A percentile compares a stretch with the other conserved stretches of the same genome.
These are phyloP conservation scores for Gracilaria domingensis DNA, from an alignment of 23 red algal species.

Conservation along the genomic window DNA sequence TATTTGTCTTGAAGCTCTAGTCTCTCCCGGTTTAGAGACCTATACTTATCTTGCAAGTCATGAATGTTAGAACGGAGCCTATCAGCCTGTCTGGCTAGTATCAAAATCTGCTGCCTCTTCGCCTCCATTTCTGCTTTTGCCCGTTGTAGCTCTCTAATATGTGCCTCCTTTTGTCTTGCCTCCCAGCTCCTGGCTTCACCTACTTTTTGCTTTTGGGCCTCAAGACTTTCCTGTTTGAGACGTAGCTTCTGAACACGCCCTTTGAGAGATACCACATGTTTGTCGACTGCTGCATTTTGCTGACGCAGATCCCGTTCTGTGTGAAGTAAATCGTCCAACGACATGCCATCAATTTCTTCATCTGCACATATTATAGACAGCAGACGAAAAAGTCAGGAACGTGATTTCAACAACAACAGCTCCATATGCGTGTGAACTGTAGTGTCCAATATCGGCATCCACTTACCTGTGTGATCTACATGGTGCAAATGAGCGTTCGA, in stretches of 20 bases:
- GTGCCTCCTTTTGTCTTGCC: conserved; percentile 32
- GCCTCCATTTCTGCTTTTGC: conserved; percentile 74
- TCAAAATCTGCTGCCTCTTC: conserved; percentile 41
- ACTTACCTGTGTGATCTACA: conserved; percentile 67
- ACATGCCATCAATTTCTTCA: conserved; percentile 61
- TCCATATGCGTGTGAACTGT: background rate
- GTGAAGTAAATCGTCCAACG: conserved; percentile 56
- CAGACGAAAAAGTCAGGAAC: background rate
- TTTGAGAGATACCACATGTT: conserved; percentile 62
- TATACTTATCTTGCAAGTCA: conserved; percentile 45
- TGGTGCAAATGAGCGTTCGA: conserved; percentile 42
- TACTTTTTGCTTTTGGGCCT: conserved; percentile 45
- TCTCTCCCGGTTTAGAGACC: conserved; percentile 38
- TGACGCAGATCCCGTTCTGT: conserved; percentile 60
- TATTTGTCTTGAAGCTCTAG: conserved; percentile 39
- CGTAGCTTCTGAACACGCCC: conserved; percentile 56
- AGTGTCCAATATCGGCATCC: background rate
- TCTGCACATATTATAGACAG: conserved; percentile 14
- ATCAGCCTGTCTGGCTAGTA: conserved; percentile 51
- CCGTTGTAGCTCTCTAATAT: conserved; percentile 54
- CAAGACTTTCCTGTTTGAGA: conserved; percentile 38
- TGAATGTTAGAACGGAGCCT: conserved; percentile 42
- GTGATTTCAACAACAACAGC: no score
- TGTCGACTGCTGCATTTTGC: conserved; percentile 68
- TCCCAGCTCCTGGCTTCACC: conserved; percentile 53